Evolutionary conservation across 345 rosid species (phyloP).

Genomic region (Eucalyptus dawsonii): DNA sequence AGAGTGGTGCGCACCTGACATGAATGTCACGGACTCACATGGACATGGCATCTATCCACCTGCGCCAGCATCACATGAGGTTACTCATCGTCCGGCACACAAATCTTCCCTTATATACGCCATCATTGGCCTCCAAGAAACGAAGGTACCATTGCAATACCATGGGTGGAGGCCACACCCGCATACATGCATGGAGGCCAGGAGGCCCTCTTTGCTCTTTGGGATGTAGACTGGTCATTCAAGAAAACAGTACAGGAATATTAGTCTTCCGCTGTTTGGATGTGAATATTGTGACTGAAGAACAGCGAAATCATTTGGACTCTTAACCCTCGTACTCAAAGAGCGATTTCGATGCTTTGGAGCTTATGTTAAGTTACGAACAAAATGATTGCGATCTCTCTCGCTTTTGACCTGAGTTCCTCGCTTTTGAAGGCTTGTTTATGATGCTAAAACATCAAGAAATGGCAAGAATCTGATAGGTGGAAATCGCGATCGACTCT

Average conservation of each 20-base stretch:
- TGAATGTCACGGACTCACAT: background rate
- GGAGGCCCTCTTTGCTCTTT: background rate
- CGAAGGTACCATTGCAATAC: background rate
- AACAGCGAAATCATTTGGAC: background rate
- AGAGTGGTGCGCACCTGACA: background rate
- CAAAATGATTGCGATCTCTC: background rate
- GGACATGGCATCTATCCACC: background rate
- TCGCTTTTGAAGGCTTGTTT: background rate
- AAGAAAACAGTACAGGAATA: background rate
- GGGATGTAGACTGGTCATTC: background rate
- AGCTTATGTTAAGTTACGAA: background rate
- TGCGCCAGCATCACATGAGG: background rate
- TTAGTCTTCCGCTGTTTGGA: background rate
- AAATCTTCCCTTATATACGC: background rate
- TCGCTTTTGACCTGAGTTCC: background rate
- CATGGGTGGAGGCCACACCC: background rate
- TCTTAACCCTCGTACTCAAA: background rate
- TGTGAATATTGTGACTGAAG: background rate
- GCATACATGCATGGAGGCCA: background rate
- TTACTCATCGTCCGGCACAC: background rate
- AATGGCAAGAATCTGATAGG: background rate
- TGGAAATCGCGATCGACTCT: background rate
- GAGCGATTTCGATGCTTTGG: background rate
- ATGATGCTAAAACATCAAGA: background rate
- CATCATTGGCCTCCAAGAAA: background rate